A percentile compares a stretch with the other conserved stretches of the same genome.
Conservation (phyloP, 805 yeast species). For the Jamesozyma lodderae region DNA sequence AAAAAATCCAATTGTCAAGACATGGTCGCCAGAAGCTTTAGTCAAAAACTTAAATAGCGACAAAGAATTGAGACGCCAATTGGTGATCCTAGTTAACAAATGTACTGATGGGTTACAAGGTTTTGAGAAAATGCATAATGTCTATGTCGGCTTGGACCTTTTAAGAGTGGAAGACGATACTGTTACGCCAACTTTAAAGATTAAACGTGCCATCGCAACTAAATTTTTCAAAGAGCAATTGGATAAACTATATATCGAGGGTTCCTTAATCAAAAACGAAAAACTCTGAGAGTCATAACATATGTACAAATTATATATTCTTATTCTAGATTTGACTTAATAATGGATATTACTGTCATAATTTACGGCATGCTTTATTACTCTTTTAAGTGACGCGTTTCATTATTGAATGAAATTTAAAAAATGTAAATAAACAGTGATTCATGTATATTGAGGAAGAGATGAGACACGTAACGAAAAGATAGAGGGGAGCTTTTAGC, state of each 20-base stretch:
- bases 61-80: slow-evolving; percentile 9
- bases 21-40: slow-evolving; percentile 25
- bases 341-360: too few relatives aligned
- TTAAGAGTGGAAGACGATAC: slow-evolving; percentile 51
- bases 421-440: too few relatives aligned
- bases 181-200: slow-evolving; percentile 58
- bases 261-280: slow-evolving; percentile 30
- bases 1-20: slow-evolving; percentile 27
- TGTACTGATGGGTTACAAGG: slow-evolving; percentile 39
- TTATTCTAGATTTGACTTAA: background rate
- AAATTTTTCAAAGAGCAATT: slow-evolving; percentile 35
- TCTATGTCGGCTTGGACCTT: slow-evolving; percentile 47
- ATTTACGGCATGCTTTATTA: too few relatives aligned
- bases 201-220: slow-evolving; percentile 43
- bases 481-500: too few relatives aligned
- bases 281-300: slow-evolving; percentile 1
- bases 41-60: slow-evolving; percentile 16
- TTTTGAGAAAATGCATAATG: slow-evolving; percentile 54
- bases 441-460: too few relatives aligned
- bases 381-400: too few relatives aligned
- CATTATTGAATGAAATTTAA: too few relatives aligned
- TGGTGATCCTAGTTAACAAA: slow-evolving; percentile 17
- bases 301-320: background rate
- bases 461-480: too few relatives aligned
- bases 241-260: slow-evolving; percentile 41